Evolutionary conservation across 306 rosid genomes (phyloP).

Genomic region (Glycine soja): DNA sequence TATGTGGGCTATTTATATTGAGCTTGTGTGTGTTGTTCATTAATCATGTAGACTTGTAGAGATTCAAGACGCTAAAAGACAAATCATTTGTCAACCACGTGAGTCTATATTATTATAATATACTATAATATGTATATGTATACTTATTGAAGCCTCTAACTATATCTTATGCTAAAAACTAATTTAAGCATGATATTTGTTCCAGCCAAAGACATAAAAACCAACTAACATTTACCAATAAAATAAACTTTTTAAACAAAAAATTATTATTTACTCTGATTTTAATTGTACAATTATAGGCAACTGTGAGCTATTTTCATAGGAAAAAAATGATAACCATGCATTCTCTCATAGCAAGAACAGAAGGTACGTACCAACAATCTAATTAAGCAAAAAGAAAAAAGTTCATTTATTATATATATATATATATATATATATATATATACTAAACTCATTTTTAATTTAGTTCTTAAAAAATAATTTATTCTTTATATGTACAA

Average conservation of each 20-base stretch:
- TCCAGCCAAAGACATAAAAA: no score
- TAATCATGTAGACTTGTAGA: not conserved
- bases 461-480: no score
- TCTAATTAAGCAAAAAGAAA: not conserved
- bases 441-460: no score
- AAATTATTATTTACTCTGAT: no score
- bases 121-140: not conserved
- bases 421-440: no score
- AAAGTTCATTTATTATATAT: no score
- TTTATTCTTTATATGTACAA: no score
- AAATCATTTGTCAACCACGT: slow-evolving; percentile 28
- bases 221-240: no score
- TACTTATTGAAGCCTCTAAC: not conserved
- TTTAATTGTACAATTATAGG: no score
- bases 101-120: not conserved
- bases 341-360: not conserved
- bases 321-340: not conserved
- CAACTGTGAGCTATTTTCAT: no score
- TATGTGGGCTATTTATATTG: no score
- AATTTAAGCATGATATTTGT: not conserved
- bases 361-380: not conserved
- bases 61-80: not conserved
- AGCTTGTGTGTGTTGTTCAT: not conserved
- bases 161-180: not conserved
- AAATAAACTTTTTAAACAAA: no score